Evolutionary conservation across 139 green algal species (phyloP).

Genomic region (Raphidocelis subcapitata): DNA sequence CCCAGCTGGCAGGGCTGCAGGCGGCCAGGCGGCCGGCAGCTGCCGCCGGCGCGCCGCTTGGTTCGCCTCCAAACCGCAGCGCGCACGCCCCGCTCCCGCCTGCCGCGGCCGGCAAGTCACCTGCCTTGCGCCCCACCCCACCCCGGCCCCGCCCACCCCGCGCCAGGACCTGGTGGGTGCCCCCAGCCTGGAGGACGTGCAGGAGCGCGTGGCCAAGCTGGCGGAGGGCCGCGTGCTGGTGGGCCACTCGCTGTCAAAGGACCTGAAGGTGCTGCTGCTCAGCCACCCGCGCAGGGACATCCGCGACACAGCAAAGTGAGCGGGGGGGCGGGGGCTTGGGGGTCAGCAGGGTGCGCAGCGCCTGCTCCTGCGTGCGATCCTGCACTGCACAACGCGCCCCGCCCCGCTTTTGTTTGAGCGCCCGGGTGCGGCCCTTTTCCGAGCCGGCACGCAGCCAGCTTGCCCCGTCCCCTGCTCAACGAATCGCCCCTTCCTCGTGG

Average conservation of each 20-base stretch:
- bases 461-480: too few relatives aligned
- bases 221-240: constrained; percentile 77
- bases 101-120: too few relatives aligned
- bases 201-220: constrained; percentile 41
- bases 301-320: constrained; percentile 69
- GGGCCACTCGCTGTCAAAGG: constrained; percentile 85
- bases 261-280: constrained; percentile 83
- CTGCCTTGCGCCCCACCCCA: too few relatives aligned
- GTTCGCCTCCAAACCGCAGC: too few relatives aligned
- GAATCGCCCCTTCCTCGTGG: too few relatives aligned
- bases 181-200: constrained; percentile 49
- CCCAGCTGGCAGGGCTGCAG: not conserved
- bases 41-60: too few relatives aligned
- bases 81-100: too few relatives aligned
- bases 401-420: not conserved
- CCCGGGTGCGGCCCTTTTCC: not conserved
- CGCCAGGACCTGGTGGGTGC: constrained; percentile 45
- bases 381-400: not conserved
- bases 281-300: constrained; percentile 71
- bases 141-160: not conserved
- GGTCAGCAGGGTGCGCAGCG: not conserved
- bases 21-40: too few relatives aligned
- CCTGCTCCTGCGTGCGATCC: not conserved
- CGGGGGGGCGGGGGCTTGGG: not conserved
- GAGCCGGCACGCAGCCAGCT: not conserved